Evolutionary conservation across 148 eudicot genomes (phyloP).

Genomic region (Linanthus parryae): DNA sequence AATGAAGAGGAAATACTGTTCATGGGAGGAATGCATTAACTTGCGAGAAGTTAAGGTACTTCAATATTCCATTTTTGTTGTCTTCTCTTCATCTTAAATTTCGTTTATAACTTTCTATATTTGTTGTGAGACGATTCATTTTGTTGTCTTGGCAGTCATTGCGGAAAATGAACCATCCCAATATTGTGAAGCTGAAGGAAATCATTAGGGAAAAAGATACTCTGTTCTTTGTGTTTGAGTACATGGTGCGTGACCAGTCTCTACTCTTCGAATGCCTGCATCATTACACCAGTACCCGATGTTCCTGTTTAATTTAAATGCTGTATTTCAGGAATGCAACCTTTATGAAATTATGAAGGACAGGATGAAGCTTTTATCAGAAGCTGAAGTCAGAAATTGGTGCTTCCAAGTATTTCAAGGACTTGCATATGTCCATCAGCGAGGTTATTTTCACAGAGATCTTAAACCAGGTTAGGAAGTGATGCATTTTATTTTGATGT

Average conservation of each 20-base stretch:
- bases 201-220: conserved; percentile 78
- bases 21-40: conserved; percentile 69
- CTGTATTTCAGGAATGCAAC: conserved; percentile 56
- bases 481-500: too few species aligned
- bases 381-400: conserved; percentile 84
- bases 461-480: conserved; percentile 95
- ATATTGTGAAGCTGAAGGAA: conserved; percentile 94
- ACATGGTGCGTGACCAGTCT: conserved; percentile 50
- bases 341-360: conserved; percentile 81
- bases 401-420: conserved; percentile 97
- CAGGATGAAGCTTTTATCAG: conserved; percentile 63
- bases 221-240: conserved; percentile 84
- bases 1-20: conserved; percentile 89
- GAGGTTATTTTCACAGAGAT: conserved; percentile 95
- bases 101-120: conserved; percentile 4
- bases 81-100: not conserved
- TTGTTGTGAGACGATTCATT: not conserved
- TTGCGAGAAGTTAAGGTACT: conserved; percentile 50
- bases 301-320: not conserved
- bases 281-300: not conserved
- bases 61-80: not conserved
- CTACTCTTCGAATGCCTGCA: not conserved
- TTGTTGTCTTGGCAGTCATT: conserved; percentile 47
- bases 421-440: conserved; percentile 90
- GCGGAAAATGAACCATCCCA: conserved; percentile 89